Conservation (phyloP, 2,329 filamentous ascomycete species). For the Clonostachys chloroleuca region DNA sequence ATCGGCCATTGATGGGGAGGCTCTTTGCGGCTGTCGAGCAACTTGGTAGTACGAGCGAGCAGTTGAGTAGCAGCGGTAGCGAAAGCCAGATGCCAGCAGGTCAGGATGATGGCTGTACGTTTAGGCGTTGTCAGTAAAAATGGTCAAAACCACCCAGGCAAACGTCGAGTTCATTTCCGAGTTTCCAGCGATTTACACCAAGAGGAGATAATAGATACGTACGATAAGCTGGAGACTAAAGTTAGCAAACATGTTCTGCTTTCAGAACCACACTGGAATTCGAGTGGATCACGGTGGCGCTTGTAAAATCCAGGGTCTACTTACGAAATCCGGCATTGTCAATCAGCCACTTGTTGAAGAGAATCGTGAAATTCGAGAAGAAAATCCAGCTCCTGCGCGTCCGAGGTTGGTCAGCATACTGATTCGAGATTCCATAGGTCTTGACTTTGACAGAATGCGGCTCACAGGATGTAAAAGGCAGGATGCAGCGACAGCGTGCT, state of each 20-base stretch:
- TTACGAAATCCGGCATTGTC: conserved; percentile 70
- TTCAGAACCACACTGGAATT: conserved; percentile 12
- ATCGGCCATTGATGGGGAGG: conserved; percentile 53
- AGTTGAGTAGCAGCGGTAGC: conserved; percentile 62
- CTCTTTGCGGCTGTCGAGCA: conserved; percentile 61
- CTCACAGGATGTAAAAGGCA: conserved; percentile 4
- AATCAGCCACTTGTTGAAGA: conserved; percentile 91
- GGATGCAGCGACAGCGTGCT: conserved; percentile 1
- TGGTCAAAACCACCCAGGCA: not conserved
- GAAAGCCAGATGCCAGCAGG: conserved; percentile 65
- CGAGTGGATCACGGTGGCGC: not conserved
- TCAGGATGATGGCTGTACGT: conserved; percentile 48
- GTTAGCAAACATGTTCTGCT: not conserved
- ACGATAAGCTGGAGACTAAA: conserved; percentile 21
- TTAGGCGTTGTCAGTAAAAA: not conserved
- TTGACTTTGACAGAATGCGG: not conserved
- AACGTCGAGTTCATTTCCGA: not conserved
- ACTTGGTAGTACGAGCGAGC: conserved; percentile 57
- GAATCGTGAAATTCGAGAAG: conserved; percentile 77
- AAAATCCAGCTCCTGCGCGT: conserved; percentile 67
- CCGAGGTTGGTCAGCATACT: not conserved
- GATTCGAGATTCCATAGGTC: not conserved
- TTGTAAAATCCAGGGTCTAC: conserved; percentile 22
- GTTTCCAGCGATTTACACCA: not conserved
- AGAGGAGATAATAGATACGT: conserved; percentile 8